Percentiles rank a stretch among this genome's conserved stretches.
These are phyloP conservation scores for Trichoderma aggressivum DNA, from an alignment of 2,329 filamentous ascomycete genomes.

Conservation along the genomic window DNA sequence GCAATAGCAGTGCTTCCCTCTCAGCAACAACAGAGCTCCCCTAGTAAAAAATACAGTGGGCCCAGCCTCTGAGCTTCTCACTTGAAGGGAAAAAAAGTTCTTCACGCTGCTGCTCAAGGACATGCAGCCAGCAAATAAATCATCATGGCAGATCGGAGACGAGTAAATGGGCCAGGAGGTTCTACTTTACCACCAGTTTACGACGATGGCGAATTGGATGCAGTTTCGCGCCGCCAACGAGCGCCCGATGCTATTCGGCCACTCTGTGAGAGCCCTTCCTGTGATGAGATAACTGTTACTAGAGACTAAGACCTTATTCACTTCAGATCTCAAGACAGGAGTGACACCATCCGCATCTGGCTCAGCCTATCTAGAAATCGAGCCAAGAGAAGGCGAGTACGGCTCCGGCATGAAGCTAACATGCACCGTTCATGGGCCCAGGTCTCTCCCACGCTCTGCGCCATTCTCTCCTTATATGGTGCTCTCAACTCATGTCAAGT, in stretches of 20 bases:
- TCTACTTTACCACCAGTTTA: conserved; percentile 74
- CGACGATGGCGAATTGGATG: conserved; percentile 45
- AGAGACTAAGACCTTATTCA: conserved; percentile 15
- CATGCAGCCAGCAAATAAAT: not conserved
- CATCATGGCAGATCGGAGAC: conserved; percentile 75
- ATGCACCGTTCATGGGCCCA: conserved; percentile 89
- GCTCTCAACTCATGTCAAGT: conserved; percentile 91
- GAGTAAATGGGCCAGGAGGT: conserved; percentile 83
- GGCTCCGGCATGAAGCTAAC: conserved; percentile 80
- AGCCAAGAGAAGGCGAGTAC: conserved; percentile 44
- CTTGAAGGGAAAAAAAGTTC: conserved; percentile 1
- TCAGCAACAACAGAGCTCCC: not conserved
- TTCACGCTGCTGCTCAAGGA: not conserved
- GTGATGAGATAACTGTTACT: not conserved
- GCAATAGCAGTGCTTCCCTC: not conserved
- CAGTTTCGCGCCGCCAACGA: conserved; percentile 49
- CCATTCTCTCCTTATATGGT: conserved; percentile 91
- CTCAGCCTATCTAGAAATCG: conserved; percentile 78
- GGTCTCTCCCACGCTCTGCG: conserved; percentile 82
- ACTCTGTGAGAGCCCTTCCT: conserved; percentile 63
- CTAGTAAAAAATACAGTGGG: not conserved
- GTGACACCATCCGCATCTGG: conserved; percentile 91
- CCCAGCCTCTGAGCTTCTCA: not conserved
- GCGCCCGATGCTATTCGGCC: conserved; percentile 71
- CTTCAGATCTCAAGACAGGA: conserved; percentile 79